Percentiles rank a stretch among this genome's conserved stretches.
Conservation (phyloP, 176 grass and related monocot species). For the Triticum monococcum region DNA sequence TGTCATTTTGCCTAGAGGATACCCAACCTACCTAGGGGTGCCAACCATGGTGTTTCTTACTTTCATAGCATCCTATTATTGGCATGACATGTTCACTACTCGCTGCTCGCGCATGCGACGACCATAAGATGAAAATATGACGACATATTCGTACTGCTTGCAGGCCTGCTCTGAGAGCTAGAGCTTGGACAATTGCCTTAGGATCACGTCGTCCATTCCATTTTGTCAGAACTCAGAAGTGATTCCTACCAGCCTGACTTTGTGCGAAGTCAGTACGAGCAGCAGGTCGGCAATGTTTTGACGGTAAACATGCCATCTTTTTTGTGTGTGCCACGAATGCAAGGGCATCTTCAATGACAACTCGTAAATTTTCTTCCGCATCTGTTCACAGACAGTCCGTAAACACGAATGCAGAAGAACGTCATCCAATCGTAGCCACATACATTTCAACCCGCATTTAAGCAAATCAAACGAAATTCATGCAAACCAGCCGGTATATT, state of each 20-base stretch:
- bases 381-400: no score
- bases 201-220: not conserved
- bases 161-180: not conserved
- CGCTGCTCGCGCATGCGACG: not conserved
- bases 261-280: not conserved
- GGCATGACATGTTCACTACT: not conserved
- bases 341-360: not conserved
- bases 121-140: not conserved
- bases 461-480: no score
- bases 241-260: not conserved
- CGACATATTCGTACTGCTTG: not conserved
- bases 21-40: not conserved
- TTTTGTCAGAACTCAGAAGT: not conserved
- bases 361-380: no score
- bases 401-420: no score
- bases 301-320: no score
- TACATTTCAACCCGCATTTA: no score
- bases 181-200: not conserved
- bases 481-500: no score
- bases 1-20: no score
- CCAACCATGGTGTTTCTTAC: not conserved
- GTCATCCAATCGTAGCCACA: no score
- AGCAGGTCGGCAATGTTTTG: not conserved
- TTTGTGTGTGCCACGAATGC: not conserved
- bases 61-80: not conserved